These are phyloP conservation scores for Porpolomopsis calyptriformis DNA, from an alignment of 768 basidiomycete species.

Conservation along the genomic window DNA sequence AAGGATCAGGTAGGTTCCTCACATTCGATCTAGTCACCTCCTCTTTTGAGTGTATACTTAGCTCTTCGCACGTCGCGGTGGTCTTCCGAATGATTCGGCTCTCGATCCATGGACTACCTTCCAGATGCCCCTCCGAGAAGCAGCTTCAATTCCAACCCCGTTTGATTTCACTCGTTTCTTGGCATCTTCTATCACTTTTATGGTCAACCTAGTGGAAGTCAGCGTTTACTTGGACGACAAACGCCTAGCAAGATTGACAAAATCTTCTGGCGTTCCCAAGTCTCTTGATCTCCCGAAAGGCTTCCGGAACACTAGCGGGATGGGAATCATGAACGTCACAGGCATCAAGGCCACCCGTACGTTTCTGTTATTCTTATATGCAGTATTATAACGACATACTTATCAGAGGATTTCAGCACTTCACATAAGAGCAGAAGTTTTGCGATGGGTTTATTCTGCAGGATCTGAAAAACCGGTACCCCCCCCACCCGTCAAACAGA, in stretches of 20 bases:
- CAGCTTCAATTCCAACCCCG: conserved; percentile 63
- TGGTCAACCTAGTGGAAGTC: conserved; percentile 65
- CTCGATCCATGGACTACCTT: conserved; percentile 70
- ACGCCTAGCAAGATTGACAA: conserved; percentile 55
- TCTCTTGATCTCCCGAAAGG: conserved; percentile 42
- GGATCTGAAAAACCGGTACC: conserved; percentile 47
- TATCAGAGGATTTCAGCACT: conserved; percentile 36
- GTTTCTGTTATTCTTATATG: conserved; percentile 14
- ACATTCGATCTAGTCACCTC: background rate
- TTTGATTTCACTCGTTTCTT: conserved; percentile 89
- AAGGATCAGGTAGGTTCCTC: conserved; percentile 59
- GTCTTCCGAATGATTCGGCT: conserved; percentile 32
- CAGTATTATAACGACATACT: conserved; percentile 1
- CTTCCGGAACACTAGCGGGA: conserved; percentile 44
- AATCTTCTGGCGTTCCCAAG: conserved; percentile 44
- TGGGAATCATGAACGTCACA: conserved; percentile 57
- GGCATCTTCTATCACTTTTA: conserved; percentile 87
- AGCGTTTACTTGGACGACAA: conserved; percentile 77
- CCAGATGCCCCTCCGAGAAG: conserved; percentile 79
- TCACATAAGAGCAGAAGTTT: conserved; percentile 71
- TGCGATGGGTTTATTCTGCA: conserved; percentile 63
- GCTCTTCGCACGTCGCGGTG: conserved; percentile 77
- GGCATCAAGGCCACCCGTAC: conserved; percentile 54
- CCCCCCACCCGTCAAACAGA: conserved; percentile 19
- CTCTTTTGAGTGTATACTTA: conserved; percentile 19